Conservation (phyloP, 2,329 filamentous ascomycete species). For the Alternaria dauci region DNA sequence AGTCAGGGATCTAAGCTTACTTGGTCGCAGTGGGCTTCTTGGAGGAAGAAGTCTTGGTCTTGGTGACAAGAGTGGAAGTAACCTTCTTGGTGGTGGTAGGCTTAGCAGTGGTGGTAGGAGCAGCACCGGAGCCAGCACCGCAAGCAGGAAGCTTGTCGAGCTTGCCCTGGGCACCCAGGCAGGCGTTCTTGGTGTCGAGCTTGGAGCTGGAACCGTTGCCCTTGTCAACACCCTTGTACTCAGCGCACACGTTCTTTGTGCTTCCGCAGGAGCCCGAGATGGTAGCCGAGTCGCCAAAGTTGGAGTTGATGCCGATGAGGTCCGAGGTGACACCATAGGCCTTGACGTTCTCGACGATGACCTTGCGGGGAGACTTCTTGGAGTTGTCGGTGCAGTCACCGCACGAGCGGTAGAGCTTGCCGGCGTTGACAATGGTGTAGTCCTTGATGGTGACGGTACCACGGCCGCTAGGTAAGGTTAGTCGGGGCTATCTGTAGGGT, state of each 20-base stretch:
- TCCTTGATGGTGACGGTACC: conserved; percentile 17
- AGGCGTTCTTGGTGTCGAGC: conserved; percentile 23
- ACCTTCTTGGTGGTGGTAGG: background rate
- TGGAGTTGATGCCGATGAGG: conserved; percentile 58
- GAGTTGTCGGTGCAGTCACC: conserved; percentile 56
- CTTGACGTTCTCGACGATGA: conserved; percentile 54
- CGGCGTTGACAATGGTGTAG: conserved; percentile 56
- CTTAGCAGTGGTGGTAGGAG: background rate
- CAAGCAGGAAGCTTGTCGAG: conserved; percentile 29
- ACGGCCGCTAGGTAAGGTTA: background rate
- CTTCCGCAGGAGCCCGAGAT: conserved; percentile 53
- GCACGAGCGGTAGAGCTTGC: conserved; percentile 61
- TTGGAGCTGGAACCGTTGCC: conserved; percentile 24
- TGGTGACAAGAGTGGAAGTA: conserved; percentile 7
- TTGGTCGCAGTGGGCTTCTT: conserved; percentile 3
- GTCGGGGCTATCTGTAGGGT: background rate
- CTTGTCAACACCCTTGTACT: conserved; percentile 38
- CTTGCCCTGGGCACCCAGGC: conserved; percentile 27
- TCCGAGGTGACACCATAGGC: conserved; percentile 51
- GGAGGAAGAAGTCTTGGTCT: background rate
- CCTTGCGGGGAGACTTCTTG: conserved; percentile 52
- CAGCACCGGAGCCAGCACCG: background rate
- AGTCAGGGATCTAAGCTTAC: background rate
- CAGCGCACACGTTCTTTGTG: conserved; percentile 31
- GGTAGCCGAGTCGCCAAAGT: conserved; percentile 58